A percentile compares a stretch with the other conserved stretches of the same genome.
These are phyloP conservation scores for Arbutus unedo DNA, from an alignment of 148 eudicot genomes.

Conservation along the genomic window DNA sequence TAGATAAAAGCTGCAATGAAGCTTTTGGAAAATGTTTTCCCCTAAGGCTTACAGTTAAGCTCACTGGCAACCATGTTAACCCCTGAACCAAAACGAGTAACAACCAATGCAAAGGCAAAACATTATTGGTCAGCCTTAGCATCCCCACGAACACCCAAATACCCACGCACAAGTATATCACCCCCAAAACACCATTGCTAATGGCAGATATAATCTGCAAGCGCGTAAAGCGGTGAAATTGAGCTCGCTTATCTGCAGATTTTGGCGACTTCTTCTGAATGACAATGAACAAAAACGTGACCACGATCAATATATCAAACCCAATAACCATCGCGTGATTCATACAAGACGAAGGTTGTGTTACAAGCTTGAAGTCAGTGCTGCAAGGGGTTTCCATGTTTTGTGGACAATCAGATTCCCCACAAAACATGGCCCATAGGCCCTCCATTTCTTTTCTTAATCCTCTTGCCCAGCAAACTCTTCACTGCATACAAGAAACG, in stretches of 20 bases:
- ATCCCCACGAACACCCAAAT: conserved; percentile 41
- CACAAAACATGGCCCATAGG: conserved; percentile 46
- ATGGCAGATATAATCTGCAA: conserved; percentile 49
- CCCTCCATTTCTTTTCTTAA: conserved; percentile 28
- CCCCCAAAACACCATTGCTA: conserved; percentile 61
- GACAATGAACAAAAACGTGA: conserved; percentile 40
- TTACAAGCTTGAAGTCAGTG: conserved; percentile 34
- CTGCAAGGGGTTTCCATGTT: conserved; percentile 33
- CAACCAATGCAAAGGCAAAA: conserved; percentile 59
- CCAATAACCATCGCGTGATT: conserved; percentile 58
- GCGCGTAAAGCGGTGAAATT: conserved; percentile 24
- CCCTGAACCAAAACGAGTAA: conserved; percentile 47
- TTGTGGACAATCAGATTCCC: conserved; percentile 29
- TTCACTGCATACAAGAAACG: neutral
- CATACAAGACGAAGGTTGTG: conserved; percentile 70
- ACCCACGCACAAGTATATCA: conserved; percentile 47
- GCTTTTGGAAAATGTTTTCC: conserved; percentile 28
- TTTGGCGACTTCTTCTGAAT: conserved; percentile 36
- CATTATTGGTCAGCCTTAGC: conserved; percentile 27
- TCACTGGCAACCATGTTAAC: conserved; percentile 48
- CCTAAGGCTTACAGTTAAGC: conserved; percentile 43
- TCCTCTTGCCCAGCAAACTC: neutral
- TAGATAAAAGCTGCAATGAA: conserved; percentile 38
- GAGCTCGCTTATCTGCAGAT: conserved; percentile 15
- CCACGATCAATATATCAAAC: conserved; percentile 54